Conservation (phyloP, 306 rosid genomes). For the Vigna mungo region DNA sequence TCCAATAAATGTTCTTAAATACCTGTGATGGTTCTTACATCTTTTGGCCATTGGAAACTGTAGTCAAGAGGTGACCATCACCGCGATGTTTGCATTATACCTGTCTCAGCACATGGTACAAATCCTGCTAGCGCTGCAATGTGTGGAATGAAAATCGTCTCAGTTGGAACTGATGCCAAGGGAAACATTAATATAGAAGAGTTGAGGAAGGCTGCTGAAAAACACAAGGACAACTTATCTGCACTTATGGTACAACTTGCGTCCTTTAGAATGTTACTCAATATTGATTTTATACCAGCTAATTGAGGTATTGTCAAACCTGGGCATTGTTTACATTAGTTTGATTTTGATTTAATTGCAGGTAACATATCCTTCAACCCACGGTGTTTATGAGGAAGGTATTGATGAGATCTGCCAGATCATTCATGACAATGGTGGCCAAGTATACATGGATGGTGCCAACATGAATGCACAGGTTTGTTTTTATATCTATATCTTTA, state of each 20-base stretch:
- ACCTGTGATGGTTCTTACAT: constrained; percentile 32
- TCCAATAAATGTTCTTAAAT: constrained; percentile 11
- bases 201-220: constrained; percentile 95
- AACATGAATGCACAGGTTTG: constrained; percentile 98
- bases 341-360: constrained; percentile 54
- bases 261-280: constrained; percentile 31
- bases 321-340: constrained; percentile 2
- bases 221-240: constrained; percentile 77
- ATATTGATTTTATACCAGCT: neutral
- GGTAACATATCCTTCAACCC: constrained; percentile 99
- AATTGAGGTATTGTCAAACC: constrained; percentile 26
- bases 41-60: constrained; percentile 45
- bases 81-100: constrained; percentile 95
- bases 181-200: constrained; percentile 94
- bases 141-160: constrained; percentile 98
- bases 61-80: constrained; percentile 97
- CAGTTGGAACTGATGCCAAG: constrained; percentile 98
- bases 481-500: constrained; percentile 32
- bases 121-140: constrained; percentile 99
- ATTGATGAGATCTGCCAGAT: constrained; percentile 97
- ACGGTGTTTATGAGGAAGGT: constrained; percentile 98
- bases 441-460: constrained; percentile 99
- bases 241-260: constrained; percentile 80
- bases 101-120: constrained; percentile 98
- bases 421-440: constrained; percentile 99